A percentile compares a stretch with the other conserved stretches of the same genome.
phyloP scores from a whole-genome alignment of 495 filamentous ascomycete genomes.

The Neurospora sp. region DNA sequence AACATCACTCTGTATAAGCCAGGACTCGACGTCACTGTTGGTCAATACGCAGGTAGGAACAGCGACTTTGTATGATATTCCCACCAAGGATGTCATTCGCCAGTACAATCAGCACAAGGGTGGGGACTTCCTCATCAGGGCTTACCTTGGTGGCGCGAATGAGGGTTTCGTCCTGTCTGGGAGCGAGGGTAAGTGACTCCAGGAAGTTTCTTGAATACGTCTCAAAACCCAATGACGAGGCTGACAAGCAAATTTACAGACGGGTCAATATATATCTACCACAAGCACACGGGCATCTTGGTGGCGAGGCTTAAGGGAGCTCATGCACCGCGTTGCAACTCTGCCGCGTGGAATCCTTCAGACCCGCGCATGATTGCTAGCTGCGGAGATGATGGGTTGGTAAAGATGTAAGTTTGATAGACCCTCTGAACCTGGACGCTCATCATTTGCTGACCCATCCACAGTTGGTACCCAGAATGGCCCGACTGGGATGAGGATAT shows the following conservation, averaged over 20 bases:
- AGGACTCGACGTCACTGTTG: constrained; percentile 69
- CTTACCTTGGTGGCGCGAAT: constrained; percentile 74
- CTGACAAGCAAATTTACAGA: constrained; percentile 37
- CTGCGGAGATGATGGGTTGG: constrained; percentile 75
- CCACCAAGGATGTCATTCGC: constrained; percentile 59
- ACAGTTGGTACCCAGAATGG: neutral
- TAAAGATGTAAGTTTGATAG: constrained; percentile 63
- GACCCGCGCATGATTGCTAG: constrained; percentile 82
- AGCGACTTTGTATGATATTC: constrained; percentile 67
- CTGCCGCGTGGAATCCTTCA: constrained; percentile 82
- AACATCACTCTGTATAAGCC: constrained; percentile 71
- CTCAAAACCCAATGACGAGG: neutral
- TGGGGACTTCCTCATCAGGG: constrained; percentile 65
- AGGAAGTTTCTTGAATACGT: neutral
- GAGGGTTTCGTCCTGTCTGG: constrained; percentile 88
- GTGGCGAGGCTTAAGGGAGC: constrained; percentile 63
- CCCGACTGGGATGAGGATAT: neutral
- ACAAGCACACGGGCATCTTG: constrained; percentile 65
- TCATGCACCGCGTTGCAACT: constrained; percentile 70
- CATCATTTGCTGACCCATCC: neutral
- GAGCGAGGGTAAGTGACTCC: constrained; percentile 62
- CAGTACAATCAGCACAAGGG: constrained; percentile 66
- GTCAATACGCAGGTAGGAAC: constrained; percentile 68
- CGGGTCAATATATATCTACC: constrained; percentile 78
- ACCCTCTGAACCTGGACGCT: neutral